Conservation (phyloP, 371 early-diverging fungal genomes). For the Batrachochytrium dendrobatidis region DNA sequence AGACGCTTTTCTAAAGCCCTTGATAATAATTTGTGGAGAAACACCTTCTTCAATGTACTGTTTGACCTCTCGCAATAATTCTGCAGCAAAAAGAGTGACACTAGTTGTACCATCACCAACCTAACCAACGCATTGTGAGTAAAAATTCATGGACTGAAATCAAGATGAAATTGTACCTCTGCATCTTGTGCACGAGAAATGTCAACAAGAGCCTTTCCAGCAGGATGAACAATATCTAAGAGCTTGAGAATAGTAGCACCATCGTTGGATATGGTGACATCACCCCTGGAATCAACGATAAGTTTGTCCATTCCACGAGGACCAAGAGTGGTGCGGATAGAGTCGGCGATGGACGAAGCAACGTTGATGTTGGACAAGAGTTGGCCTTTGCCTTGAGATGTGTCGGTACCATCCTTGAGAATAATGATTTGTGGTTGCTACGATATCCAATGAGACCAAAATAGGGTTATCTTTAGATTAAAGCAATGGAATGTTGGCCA, state of each 20-base stretch:
- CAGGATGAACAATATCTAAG: constrained; percentile 98
- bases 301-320: constrained; percentile 99
- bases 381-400: constrained; percentile 97
- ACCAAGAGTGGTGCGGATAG: constrained; percentile 96
- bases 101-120: constrained; percentile 99
- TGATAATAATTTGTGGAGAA: constrained; percentile 89
- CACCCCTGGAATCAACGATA: constrained; percentile 90
- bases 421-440: constrained; percentile 97
- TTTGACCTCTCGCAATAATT: constrained; percentile 92
- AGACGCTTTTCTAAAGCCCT: constrained; percentile 86
- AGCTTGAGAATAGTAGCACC: constrained; percentile 99
- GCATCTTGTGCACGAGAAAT: constrained; percentile 99
- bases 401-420: constrained; percentile 98
- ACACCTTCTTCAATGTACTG: constrained; percentile 94
- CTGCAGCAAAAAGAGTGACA: constrained; percentile 96
- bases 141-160: neutral
- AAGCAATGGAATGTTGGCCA: no score
- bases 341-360: constrained; percentile 91
- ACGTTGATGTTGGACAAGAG: constrained; percentile 98
- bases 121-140: constrained; percentile 23
- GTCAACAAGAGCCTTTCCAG: constrained; percentile 95
- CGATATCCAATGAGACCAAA: no score
- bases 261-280: constrained; percentile 98
- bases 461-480: no score
- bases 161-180: constrained; percentile 67